A percentile compares a stretch with the other conserved stretches of the same genome.
Conservation (phyloP, 768 basidiomycete species). For the Cytidiella melzeri region DNA sequence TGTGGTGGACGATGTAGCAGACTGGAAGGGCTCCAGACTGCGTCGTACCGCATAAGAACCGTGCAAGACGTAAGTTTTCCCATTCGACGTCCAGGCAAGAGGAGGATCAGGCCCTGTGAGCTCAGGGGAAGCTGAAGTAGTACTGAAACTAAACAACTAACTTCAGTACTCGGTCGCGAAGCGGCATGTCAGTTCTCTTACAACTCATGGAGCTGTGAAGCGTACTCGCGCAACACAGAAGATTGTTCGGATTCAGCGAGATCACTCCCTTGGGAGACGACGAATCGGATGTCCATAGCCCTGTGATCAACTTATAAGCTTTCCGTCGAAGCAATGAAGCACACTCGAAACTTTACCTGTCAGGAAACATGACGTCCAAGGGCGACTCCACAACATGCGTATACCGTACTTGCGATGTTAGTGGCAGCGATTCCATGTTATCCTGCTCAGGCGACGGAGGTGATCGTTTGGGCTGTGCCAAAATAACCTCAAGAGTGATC, state of each 20-base stretch:
- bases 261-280: constrained; percentile 24
- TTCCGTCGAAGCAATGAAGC: background rate
- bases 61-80: constrained; percentile 39
- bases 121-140: constrained; percentile 15
- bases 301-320: constrained; percentile 26
- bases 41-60: constrained; percentile 43
- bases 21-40: constrained; percentile 24
- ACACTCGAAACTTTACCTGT: constrained; percentile 35
- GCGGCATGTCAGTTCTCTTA: constrained; percentile 24
- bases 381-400: constrained; percentile 31
- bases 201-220: constrained; percentile 35
- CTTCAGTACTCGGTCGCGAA: constrained; percentile 1
- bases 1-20: constrained; percentile 7
- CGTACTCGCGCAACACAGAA: constrained; percentile 35
- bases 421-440: constrained; percentile 1
- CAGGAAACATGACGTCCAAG: constrained; percentile 50
- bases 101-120: constrained; percentile 43
- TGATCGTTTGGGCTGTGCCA: constrained; percentile 6
- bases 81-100: constrained; percentile 31
- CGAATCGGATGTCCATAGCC: constrained; percentile 53
- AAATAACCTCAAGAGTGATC: constrained; percentile 17
- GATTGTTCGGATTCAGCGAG: constrained; percentile 33
- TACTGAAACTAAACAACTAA: constrained; percentile 29
- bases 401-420: constrained; percentile 21
- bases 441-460: background rate